Evolutionary conservation across 441 rosid species (phyloP), one percentile per base, ranked within the genome.

Genomic region (Eruca vesicaria): DNA sequence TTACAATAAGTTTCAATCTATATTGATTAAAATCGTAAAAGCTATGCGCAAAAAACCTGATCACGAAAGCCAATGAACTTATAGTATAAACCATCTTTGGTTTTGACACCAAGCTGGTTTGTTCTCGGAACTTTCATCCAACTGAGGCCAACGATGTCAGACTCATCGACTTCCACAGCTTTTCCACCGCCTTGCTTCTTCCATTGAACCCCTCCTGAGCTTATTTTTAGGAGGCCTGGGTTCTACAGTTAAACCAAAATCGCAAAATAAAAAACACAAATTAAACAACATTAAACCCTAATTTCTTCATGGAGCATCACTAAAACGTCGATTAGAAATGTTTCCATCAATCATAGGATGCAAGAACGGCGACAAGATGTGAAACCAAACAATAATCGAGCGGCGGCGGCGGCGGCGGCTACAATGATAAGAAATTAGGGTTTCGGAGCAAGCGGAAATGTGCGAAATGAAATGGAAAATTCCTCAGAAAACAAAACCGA

Each of bases 121-220:
- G 93, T 79, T 77, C 91, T 84, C 1, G 99, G 97, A 41, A 95
- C 91, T 75, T 90, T 91, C 94, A 82, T 95, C 99, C 98, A 95
- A 64, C 92, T 80, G 55, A 95, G 78, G 61, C 89, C 90, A 0
- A 75, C 80, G 72, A 95, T 84, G 77, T 93, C 97, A 65, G 89
- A 73, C 81, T 89, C 91, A 63, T 90, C 97, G 43, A 96, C 97
- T 85, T 93, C 98, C 23, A 93, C 97, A 56, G 94, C 92, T 80
- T 93, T 95, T 21, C 98, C 99, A 68, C 99, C 99, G 21, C 97
- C 99, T 81, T 81, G 94, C 81, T 93, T 95, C 94, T 91, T 95
- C 99, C 99, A 96, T 68, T 78, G 77, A 53, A 96, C 90, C 0
- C 97, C 97, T 62, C 96, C 92, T 0, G 93, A 83, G 77, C 63